Evolutionary conservation across 768 basidiomycete genomes (phyloP).

Genomic region (Hydnomerulius pinastri): DNA sequence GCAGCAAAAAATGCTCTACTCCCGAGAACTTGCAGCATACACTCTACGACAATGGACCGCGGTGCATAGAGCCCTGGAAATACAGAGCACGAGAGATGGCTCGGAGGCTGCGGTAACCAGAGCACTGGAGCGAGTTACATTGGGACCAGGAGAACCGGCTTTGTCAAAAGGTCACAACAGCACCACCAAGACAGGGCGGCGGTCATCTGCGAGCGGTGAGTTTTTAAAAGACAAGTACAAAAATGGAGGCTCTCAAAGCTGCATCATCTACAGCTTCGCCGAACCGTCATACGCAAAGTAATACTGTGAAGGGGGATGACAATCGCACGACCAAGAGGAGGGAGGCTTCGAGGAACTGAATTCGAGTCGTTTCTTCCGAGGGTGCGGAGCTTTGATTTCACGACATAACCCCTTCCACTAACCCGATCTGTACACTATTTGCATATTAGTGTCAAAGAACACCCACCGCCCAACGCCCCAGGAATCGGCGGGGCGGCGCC

Average conservation of each 20-base stretch:
- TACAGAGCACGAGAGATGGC: background rate
- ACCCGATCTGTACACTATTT: no score
- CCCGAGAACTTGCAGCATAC: constrained; percentile 22
- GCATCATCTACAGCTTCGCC: background rate
- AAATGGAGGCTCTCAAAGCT: background rate
- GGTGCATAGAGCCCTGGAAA: constrained; percentile 10
- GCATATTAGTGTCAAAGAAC: no score
- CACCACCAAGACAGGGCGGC: background rate
- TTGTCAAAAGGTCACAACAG: background rate
- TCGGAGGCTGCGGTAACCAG: background rate
- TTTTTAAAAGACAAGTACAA: background rate
- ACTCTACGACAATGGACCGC: constrained; percentile 22
- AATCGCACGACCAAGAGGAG: background rate
- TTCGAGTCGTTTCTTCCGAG: no score
- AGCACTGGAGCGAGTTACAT: background rate
- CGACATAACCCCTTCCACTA: no score
- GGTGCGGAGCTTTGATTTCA: background rate
- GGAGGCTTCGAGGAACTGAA: background rate
- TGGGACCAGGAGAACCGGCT: background rate
- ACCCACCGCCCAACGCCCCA: no score
- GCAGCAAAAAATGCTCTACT: constrained; percentile 11
- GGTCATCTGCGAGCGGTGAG: background rate
- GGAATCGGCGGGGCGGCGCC: no score
- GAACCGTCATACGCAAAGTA: background rate
- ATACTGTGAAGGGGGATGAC: background rate